phyloP scores from a whole-genome alignment of 345 rosid species.

The Eucalyptus cloeziana region DNA sequence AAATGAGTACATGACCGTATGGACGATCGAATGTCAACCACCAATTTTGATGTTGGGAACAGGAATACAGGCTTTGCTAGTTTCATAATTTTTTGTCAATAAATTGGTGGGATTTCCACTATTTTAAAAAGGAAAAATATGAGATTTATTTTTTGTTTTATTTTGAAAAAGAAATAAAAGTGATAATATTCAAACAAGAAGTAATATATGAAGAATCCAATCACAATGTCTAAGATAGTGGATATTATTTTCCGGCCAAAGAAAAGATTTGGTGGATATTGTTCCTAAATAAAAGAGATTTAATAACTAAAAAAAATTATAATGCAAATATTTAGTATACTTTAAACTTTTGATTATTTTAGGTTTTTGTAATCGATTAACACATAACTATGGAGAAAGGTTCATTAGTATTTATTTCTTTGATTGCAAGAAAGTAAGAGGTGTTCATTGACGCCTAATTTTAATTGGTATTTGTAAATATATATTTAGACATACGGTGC shows the following conservation, averaged over 20 bases:
- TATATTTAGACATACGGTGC: not conserved
- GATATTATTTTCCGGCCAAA: not conserved
- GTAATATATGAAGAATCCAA: not conserved
- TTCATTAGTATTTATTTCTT: no score
- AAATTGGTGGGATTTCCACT: not conserved
- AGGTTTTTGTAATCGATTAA: not conserved
- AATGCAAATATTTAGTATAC: not conserved
- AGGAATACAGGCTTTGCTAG: not conserved
- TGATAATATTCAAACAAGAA: not conserved
- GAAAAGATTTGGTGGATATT: not conserved
- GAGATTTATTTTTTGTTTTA: not conserved
- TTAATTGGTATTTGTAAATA: not conserved
- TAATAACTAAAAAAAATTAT: not conserved
- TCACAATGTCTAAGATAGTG: not conserved
- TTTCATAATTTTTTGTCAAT: not conserved
- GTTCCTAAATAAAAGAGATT: not conserved
- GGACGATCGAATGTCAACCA: not conserved
- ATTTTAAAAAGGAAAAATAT: not conserved
- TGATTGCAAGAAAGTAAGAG: no score
- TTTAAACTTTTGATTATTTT: not conserved
- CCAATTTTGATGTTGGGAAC: not conserved
- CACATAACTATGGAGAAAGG: not conserved
- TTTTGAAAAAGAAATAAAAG: not conserved
- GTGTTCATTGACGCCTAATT: not conserved
- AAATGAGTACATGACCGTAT: not conserved